Evolutionary conservation across 2,329 filamentous ascomycete genomes (phyloP).

Genomic region (Coleophoma crateriformis): DNA sequence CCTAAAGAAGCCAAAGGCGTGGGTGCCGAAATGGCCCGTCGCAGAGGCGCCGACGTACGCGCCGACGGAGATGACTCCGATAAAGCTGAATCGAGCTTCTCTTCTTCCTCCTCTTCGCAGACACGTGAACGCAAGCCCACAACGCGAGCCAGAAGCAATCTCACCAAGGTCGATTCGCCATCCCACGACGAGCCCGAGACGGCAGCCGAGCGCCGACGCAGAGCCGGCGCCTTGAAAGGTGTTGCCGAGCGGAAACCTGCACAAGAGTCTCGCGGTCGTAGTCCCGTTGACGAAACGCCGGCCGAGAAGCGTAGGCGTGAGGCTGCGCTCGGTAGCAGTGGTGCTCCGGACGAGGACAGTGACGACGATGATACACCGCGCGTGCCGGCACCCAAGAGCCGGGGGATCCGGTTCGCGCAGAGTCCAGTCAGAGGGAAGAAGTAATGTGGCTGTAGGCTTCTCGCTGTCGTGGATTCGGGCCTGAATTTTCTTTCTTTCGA

Average conservation of each 20-base stretch:
- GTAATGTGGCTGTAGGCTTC: not conserved
- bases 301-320: conserved; percentile 70
- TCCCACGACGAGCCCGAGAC: conserved; percentile 47
- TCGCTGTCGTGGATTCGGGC: not conserved
- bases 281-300: conserved; percentile 56
- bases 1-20: conserved; percentile 8
- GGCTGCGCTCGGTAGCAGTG: conserved; percentile 61
- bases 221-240: conserved; percentile 46
- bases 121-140: not conserved
- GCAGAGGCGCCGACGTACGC: conserved; percentile 7
- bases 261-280: conserved; percentile 5
- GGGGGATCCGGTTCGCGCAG: conserved; percentile 27
- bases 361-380: conserved; percentile 24
- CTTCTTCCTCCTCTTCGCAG: not conserved
- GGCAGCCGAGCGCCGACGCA: conserved; percentile 61
- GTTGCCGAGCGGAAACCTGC: conserved; percentile 31
- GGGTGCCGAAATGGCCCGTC: conserved; percentile 14
- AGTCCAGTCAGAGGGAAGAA: conserved; percentile 22
- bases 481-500: too few species aligned
- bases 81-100: too few species aligned
- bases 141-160: conserved; percentile 2
- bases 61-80: not conserved
- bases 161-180: conserved; percentile 24
- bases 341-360: conserved; percentile 13
- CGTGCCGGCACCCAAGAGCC: conserved; percentile 20